Conservation (phyloP, 371 early-diverging fungal species). For the Mucor mucedo region DNA sequence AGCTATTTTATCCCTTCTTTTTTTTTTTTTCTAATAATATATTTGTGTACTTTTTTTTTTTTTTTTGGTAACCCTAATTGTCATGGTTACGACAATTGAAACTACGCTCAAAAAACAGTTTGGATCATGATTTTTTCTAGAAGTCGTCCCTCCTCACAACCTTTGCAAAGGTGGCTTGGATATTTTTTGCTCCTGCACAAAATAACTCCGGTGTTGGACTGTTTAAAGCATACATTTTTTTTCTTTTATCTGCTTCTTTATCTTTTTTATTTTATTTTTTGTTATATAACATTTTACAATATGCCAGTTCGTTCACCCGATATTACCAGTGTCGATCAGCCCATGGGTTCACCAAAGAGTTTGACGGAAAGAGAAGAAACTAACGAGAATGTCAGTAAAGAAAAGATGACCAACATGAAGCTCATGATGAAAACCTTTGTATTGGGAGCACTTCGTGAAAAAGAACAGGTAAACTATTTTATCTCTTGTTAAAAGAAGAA, state of each 20-base stretch:
- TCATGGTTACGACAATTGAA: too few species aligned
- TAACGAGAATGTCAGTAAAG: slow-evolving; percentile 36
- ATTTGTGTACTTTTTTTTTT: too few species aligned
- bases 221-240: too few species aligned
- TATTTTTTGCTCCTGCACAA: too few species aligned
- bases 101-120: too few species aligned
- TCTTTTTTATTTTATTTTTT: neutral
- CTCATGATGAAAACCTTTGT: slow-evolving; percentile 52
- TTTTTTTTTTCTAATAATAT: too few species aligned
- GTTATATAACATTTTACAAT: neutral
- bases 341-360: neutral
- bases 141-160: too few species aligned
- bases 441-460: slow-evolving; percentile 48
- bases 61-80: too few species aligned
- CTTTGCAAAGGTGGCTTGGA: too few species aligned
- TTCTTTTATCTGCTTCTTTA: neutral
- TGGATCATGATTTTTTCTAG: too few species aligned
- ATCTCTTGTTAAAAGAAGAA: slow-evolving; percentile 10
- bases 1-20: too few species aligned
- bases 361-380: slow-evolving; percentile 28
- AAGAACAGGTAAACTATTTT: slow-evolving; percentile 49
- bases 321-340: slow-evolving; percentile 11
- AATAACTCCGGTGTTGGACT: too few species aligned
- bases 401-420: slow-evolving; percentile 44
- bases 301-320: neutral